Conservation (phyloP, 257 asterid genomes). For the Solanum paucissectum region DNA sequence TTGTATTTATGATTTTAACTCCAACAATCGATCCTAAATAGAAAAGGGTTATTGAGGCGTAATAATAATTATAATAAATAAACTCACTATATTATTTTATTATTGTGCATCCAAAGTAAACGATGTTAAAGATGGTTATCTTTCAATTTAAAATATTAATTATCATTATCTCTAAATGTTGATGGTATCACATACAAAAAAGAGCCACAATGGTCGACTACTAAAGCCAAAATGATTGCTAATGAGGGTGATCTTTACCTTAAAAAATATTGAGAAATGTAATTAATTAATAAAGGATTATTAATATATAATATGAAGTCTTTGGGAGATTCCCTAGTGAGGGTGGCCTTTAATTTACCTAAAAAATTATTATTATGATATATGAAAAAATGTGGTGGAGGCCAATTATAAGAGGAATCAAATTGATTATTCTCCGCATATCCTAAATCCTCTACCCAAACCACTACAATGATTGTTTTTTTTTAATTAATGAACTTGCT, state of each 20-base stretch:
- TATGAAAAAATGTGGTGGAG: neutral
- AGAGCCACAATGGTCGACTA: neutral
- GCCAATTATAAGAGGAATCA: neutral
- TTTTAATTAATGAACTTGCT: neutral
- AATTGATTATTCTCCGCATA: neutral
- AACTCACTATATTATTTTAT: neutral
- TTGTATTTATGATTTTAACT: neutral
- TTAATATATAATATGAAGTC: neutral
- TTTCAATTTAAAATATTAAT: neutral
- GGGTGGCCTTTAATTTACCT: neutral
- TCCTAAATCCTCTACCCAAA: neutral
- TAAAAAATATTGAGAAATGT: neutral
- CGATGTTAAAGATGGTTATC: neutral
- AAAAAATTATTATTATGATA: neutral
- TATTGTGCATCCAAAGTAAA: neutral
- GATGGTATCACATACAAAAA: neutral
- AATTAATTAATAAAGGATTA: neutral
- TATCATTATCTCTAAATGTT: neutral
- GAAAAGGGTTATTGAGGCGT: neutral
- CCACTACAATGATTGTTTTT: neutral
- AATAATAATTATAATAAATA: neutral
- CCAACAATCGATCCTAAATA: neutral
- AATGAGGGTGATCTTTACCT: neutral
- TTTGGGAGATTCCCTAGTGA: neutral
- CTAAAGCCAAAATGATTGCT: neutral